These are phyloP conservation scores for Eutrema heterophyllum DNA, from an alignment of 345 rosid genomes.

Conservation along the genomic window DNA sequence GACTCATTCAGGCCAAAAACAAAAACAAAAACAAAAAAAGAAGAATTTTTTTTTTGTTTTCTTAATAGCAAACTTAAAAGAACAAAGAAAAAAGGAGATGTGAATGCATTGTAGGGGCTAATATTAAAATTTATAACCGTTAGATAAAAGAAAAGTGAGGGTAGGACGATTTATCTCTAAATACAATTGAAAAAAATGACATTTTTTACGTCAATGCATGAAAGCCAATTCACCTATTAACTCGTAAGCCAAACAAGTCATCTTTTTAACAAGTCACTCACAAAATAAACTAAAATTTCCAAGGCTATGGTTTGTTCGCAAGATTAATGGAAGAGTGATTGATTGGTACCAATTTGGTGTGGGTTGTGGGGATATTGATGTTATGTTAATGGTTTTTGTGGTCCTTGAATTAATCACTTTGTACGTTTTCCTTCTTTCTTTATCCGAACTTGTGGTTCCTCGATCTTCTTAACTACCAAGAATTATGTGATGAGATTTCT, in stretches of 20 bases:
- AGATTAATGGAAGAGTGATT: slow-evolving; percentile 13
- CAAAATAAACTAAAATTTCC: background rate
- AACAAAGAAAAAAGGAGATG: background rate
- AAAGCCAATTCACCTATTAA: background rate
- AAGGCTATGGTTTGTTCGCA: slow-evolving; percentile 13
- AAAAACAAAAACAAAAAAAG: background rate
- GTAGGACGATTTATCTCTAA: background rate
- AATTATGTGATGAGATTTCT: slow-evolving; percentile 13
- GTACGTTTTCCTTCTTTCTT: slow-evolving; percentile 4
- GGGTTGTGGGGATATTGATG: slow-evolving; percentile 12
- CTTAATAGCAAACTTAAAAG: background rate
- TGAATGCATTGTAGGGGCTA: background rate
- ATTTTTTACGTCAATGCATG: background rate
- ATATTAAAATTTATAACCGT: background rate
- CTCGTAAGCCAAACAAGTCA: background rate
- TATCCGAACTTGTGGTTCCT: slow-evolving; percentile 24
- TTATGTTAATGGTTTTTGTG: slow-evolving; percentile 23
- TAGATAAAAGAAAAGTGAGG: background rate
- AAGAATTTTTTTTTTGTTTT: background rate
- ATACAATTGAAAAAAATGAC: background rate
- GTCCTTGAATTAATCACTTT: slow-evolving; percentile 28
- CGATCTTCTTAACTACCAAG: slow-evolving; percentile 13
- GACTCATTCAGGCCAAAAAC: background rate
- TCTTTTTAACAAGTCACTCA: background rate
- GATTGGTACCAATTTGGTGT: slow-evolving; percentile 21